phyloP scores from a whole-genome alignment of 2,329 filamentous ascomycete genomes.

The Fusarium pilosicola region DNA sequence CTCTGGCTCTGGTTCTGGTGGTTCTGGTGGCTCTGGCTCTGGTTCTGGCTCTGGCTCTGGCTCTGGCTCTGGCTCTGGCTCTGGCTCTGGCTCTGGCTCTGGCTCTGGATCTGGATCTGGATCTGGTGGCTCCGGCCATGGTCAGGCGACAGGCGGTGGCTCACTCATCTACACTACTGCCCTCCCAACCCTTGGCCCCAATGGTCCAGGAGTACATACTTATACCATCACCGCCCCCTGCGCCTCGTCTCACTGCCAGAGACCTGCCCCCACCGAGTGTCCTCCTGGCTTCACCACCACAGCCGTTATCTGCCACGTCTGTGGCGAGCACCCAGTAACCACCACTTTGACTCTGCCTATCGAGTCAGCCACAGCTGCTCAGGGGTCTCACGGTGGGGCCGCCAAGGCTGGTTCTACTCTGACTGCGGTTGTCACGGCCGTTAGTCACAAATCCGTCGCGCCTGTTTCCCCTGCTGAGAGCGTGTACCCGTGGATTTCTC shows the following conservation, averaged over 20 bases:
- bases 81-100: too few species aligned
- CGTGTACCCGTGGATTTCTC: neutral
- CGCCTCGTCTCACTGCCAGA: neutral
- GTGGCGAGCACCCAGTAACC: neutral
- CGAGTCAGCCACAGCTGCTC: constrained; percentile 11
- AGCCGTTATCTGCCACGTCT: constrained; percentile 5
- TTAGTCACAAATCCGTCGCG: neutral
- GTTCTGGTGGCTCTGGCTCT: neutral
- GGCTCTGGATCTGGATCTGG: too few species aligned
- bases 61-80: neutral
- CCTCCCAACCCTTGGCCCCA: constrained; percentile 4
- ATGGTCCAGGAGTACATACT: constrained; percentile 13
- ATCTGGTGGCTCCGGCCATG: neutral
- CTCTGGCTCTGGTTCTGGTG: neutral
- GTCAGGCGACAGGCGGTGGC: neutral
- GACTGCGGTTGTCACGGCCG: neutral
- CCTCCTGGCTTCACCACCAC: constrained; percentile 23
- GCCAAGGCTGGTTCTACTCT: neutral
- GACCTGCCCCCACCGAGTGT: neutral
- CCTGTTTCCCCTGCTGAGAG: neutral
- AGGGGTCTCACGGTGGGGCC: neutral
- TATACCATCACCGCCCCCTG: constrained; percentile 25
- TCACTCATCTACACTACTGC: constrained; percentile 6
- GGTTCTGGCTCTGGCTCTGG: neutral
- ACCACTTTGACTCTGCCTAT: constrained; percentile 19